Evolutionary conservation across 768 basidiomycete genomes (phyloP), one percentile per base, ranked within the genome.

Genomic region (Lentinula sp.): DNA sequence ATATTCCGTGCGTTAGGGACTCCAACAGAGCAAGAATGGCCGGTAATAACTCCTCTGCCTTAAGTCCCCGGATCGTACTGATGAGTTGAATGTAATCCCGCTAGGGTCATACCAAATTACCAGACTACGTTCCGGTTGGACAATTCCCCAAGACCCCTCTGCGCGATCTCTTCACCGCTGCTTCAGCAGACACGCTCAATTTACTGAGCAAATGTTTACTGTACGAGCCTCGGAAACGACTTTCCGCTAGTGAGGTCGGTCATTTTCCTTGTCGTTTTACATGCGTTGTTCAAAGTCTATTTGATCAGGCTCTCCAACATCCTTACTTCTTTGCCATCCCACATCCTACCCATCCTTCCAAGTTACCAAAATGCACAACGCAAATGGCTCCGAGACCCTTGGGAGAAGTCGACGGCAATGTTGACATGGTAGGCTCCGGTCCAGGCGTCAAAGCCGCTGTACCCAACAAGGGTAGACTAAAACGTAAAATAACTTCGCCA

Each of bases 1-100:
- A 95, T 87, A 56, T 98, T 97, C 71, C 87, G 90, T 50, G 97
- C 96, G 0, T 80, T 99, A 28, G 97, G 97, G 0, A 95, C 96
- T 8, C 97, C 97, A 1, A 91, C 93, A 0, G 97, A 98, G 70
- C 89, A 93, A 56, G 96, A 98, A 23, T 99, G 97, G 97, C 96
- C 95, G 1, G 94, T 94, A 74, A 61, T 85, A 23, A 32, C 34
- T n/a, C 35, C 46, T 49, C 11, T n/a, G 11, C 8, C 13, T 23
- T 60, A 31, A 39, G 16, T 10, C 32, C 42, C 55, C 13, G 7
- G 1, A 3, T 55, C 53, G 5, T 42, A 21, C 57, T 54, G 16
- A 28, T n/a, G 31, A 46, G 7, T 0, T 39, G 13, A 8, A 39
- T 39, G 9, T 39, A 39, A 39, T 39, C 8, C 59, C 46, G 43